Conservation (phyloP, 305 asterid species). For the Withania somnifera region DNA sequence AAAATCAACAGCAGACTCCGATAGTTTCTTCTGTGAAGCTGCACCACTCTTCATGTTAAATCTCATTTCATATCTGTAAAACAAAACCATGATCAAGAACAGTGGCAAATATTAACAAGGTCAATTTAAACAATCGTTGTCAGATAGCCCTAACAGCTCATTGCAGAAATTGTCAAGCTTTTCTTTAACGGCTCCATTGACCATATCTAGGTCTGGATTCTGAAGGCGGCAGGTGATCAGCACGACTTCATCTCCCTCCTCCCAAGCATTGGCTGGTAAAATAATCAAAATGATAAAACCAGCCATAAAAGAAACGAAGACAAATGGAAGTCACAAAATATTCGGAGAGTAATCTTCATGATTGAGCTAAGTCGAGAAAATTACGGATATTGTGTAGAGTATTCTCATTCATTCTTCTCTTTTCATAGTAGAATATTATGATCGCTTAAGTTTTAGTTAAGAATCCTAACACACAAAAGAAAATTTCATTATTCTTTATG, state of each 20-base stretch:
- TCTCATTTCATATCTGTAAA: constrained; percentile 97
- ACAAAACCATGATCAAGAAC: constrained; percentile 3
- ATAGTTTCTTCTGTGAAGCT: constrained; percentile 77
- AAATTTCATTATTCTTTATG: not conserved
- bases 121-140: constrained; percentile 1
- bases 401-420: not conserved
- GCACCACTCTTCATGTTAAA: constrained; percentile 76
- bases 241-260: constrained; percentile 96
- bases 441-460: not conserved
- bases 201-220: constrained; percentile 60
- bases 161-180: constrained; percentile 51
- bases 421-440: not conserved
- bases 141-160: constrained; percentile 58
- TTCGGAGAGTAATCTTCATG: not conserved
- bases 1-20: constrained; percentile 73
- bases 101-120: not conserved
- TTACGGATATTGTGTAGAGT: not conserved
- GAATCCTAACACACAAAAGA: not conserved
- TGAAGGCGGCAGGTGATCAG: constrained; percentile 77
- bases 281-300: not conserved
- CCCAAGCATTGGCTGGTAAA: constrained; percentile 89
- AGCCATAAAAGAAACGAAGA: not conserved
- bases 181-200: constrained; percentile 41
- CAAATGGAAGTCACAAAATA: not conserved
- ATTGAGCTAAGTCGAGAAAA: not conserved